Conservation (phyloP, 305 asterid genomes). For the Solanum aculeatissimum region DNA sequence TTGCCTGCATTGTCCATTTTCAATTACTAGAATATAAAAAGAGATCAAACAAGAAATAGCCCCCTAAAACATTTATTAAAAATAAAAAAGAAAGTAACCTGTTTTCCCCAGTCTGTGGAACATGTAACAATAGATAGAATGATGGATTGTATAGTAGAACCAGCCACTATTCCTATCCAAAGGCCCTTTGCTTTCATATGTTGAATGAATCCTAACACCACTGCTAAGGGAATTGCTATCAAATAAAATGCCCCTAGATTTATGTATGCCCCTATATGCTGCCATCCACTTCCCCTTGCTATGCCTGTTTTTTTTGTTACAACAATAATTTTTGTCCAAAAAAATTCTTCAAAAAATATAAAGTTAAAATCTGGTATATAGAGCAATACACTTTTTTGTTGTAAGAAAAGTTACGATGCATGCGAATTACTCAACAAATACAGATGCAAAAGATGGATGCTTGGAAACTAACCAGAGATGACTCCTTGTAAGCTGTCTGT, state of each 20-base stretch:
- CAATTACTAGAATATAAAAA: not conserved
- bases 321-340: not conserved
- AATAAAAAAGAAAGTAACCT: slow-evolving; percentile 3
- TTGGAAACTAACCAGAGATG: slow-evolving; percentile 20
- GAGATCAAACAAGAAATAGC: not conserved
- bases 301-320: slow-evolving; percentile 14
- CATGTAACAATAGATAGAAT: slow-evolving; percentile 24
- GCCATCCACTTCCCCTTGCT: slow-evolving; percentile 50
- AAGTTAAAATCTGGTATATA: not conserved
- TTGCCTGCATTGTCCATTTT: not conserved
- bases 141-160: slow-evolving; percentile 24
- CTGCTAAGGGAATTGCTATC: slow-evolving; percentile 29
- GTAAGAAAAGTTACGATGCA: no score
- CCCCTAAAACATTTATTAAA: not conserved
- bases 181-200: slow-evolving; percentile 40
- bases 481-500: slow-evolving; percentile 38
- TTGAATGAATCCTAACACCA: slow-evolving; percentile 23
- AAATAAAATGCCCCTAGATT: slow-evolving; percentile 30
- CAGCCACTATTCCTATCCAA: slow-evolving; percentile 44
- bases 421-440: not conserved
- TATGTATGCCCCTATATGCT: slow-evolving; percentile 32
- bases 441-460: not conserved
- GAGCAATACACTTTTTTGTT: not conserved
- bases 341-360: not conserved
- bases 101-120: slow-evolving; percentile 41